Evolutionary conservation across 768 basidiomycete species (phyloP), one percentile per base, ranked within the genome.

Genomic region (Agaricus sinodeliciosus): DNA sequence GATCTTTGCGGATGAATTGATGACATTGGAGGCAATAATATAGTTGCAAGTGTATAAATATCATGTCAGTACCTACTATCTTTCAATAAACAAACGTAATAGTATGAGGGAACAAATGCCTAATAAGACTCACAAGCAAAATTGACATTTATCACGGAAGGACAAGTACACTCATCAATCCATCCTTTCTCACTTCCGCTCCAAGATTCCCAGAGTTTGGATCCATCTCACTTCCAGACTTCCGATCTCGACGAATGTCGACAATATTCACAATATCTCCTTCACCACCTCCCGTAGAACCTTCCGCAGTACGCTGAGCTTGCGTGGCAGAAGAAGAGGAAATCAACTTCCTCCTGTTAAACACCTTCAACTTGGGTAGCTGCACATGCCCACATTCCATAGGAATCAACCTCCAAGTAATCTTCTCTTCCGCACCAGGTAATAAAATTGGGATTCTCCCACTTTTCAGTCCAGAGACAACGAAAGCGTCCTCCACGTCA

Each of bases 381-480:
- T 64, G 74, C 44, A 85, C 70, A 58, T 79, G 70, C 31, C 90
- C 90, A 64, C 87, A 89, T 55, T 87, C 85, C 36, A 90, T 65
- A 1, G 90, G 86, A 26, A 90, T 76, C 28, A 90, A 62, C 26
- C 75, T 78, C 86, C 88, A 92, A 9, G 68, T 67, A 18, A 91
- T 48, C 54, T 65, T 74, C 58, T 82, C 82, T 64, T 90, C 88
- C 25, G 74, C 70, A 4, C 84, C 84, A 0, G 92, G 86, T 40
- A 89, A 70, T n/a, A 97, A 69, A 42, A 86, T 68, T 2, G 90
- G 84, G 8, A 91, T 58, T 9, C 82, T 77, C 3, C 82, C 81
- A 45, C 72, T 78, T 43, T 89, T 73, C 34, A 87, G 63, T 0
- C 94, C 94, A 2, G 89, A 79, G 40, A 93, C 80, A 13, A 94